These are phyloP conservation scores for Allium fistulosum DNA, from an alignment of 106 monocot genomes.

Conservation along the genomic window DNA sequence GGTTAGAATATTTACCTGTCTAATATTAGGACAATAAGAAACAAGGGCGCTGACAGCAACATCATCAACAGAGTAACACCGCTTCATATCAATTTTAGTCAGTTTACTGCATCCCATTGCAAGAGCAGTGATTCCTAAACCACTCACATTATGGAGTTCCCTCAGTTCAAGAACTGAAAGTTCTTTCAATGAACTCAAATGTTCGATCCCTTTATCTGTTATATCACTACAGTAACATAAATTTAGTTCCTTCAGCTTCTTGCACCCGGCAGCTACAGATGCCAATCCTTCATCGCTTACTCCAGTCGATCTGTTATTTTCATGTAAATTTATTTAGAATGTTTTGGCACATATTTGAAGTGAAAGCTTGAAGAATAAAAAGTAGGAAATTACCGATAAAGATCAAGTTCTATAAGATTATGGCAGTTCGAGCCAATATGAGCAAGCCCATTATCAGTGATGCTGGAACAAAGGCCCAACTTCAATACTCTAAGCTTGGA, in stretches of 20 bases:
- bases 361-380: not conserved
- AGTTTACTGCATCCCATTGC: conserved; percentile 61
- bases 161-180: conserved; percentile 69
- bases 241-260: conserved; percentile 65
- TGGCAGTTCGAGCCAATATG: conserved; percentile 56
- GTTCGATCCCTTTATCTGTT: conserved; percentile 49
- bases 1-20: conserved; percentile 41
- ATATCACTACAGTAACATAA: conserved; percentile 77
- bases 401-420: conserved; percentile 65
- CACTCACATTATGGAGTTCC: conserved; percentile 36
- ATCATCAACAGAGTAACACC: conserved; percentile 61
- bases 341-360: not conserved
- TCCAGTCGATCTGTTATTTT: conserved; percentile 37
- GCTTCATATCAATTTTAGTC: conserved; percentile 57
- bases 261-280: conserved; percentile 51
- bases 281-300: conserved; percentile 62
- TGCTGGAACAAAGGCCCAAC: conserved; percentile 56
- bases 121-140: conserved; percentile 44
- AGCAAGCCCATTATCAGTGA: conserved; percentile 55
- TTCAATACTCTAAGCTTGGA: conserved; percentile 53
- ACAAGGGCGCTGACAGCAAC: conserved; percentile 49
- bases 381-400: conserved; percentile 53
- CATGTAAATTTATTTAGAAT: not conserved
- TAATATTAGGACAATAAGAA: conserved; percentile 43
- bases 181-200: conserved; percentile 44